A percentile compares a stretch with the other conserved stretches of the same genome.
Conservation (phyloP, 2,329 filamentous ascomycete genomes). For the Beauveria pseudobassiana region DNA sequence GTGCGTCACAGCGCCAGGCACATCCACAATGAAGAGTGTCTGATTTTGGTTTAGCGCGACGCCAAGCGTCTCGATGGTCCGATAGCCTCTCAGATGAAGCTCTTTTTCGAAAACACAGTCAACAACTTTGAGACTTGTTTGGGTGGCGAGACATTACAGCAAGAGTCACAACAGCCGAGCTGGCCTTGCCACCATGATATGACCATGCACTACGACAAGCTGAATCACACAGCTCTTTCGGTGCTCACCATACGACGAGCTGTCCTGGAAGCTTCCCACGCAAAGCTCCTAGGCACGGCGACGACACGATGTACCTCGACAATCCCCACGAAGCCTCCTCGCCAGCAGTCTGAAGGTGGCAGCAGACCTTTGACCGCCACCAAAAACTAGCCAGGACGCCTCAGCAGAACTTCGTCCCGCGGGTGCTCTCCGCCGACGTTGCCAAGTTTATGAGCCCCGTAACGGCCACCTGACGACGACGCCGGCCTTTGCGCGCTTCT, state of each 20-base stretch:
- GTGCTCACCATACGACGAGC: not conserved
- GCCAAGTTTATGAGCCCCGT: conserved; percentile 1
- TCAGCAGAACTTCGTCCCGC: not conserved
- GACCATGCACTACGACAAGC: not conserved
- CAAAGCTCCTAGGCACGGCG: not conserved
- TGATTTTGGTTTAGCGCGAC: not conserved
- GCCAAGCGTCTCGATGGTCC: not conserved
- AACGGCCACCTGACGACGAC: conserved; percentile 7
- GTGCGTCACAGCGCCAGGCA: not conserved
- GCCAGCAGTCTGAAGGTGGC: not conserved
- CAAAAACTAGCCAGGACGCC: not conserved
- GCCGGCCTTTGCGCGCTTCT: conserved; percentile 16
- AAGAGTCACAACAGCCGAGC: not conserved
- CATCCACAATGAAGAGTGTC: conserved; percentile 5
- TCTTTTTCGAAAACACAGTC: not conserved
- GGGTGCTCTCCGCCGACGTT: not conserved
- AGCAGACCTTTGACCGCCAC: not conserved
- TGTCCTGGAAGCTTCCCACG: not conserved
- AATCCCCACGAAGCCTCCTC: not conserved
- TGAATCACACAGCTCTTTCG: not conserved
- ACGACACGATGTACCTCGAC: conserved; percentile 1
- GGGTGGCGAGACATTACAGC: not conserved
- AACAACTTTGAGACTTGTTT: not conserved
- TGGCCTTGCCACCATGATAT: conserved; percentile 6
- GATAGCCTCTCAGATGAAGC: not conserved